A percentile compares a stretch with the other conserved stretches of the same genome.
These are phyloP conservation scores for Cicer pinnatifidum DNA, from an alignment of 306 rosid genomes.

Conservation along the genomic window DNA sequence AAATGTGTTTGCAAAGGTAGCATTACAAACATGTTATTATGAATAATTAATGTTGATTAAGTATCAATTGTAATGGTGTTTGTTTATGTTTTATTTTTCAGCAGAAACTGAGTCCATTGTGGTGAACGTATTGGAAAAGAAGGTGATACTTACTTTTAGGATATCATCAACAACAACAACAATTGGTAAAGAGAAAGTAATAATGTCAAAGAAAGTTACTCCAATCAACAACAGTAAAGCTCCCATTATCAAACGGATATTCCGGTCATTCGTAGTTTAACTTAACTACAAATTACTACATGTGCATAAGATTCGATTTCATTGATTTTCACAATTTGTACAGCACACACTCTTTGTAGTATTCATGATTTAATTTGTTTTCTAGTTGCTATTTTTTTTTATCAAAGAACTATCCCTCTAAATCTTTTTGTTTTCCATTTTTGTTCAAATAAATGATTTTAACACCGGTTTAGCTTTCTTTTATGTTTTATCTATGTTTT, in stretches of 20 bases:
- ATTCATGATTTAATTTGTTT: constrained; percentile 31
- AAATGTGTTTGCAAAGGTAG: no score
- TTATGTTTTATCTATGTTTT: no score
- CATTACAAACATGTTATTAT: no score
- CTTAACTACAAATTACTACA: background rate
- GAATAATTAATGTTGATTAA: no score
- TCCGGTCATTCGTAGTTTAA: constrained; percentile 51
- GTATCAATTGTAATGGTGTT: background rate
- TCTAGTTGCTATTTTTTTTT: background rate
- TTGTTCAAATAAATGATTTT: no score
- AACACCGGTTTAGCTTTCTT: no score
- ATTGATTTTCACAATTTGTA: constrained; percentile 43
- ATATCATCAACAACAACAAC: constrained; percentile 50
- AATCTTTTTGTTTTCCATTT: no score
- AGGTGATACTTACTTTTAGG: constrained; percentile 70
- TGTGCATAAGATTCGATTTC: constrained; percentile 37
- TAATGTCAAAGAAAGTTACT: constrained; percentile 46
- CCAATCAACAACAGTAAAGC: constrained; percentile 50
- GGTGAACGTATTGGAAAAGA: constrained; percentile 75
- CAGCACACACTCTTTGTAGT: constrained; percentile 22
- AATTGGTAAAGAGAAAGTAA: constrained; percentile 47
- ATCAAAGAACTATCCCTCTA: no score
- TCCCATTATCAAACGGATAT: constrained; percentile 58
- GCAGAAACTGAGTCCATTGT: constrained; percentile 77
- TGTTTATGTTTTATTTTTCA: constrained; percentile 34